These are phyloP conservation scores for Zopfochytrium polystomum DNA, from an alignment of 371 early-diverging fungal genomes.

Conservation along the genomic window DNA sequence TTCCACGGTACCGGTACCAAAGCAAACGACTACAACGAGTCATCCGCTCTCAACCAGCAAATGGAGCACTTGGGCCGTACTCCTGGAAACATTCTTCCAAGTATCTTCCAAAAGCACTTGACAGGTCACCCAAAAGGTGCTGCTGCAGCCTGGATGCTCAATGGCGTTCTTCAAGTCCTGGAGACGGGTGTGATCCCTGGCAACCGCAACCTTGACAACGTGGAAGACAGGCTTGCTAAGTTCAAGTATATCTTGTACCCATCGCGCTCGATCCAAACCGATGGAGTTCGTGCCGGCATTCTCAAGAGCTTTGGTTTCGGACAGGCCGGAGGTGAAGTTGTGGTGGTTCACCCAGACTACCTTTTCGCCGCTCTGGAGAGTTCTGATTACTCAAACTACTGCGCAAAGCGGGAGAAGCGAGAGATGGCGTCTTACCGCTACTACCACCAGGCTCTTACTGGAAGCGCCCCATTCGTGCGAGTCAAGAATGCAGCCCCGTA, in stretches of 20 bases:
- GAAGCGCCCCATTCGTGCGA: conserved; percentile 75
- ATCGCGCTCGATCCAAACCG: conserved; percentile 83
- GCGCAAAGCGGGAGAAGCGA: conserved; percentile 66
- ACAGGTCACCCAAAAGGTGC: conserved; percentile 97
- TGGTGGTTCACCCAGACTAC: conserved; percentile 90
- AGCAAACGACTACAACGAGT: conserved; percentile 97
- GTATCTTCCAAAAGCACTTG: conserved; percentile 91
- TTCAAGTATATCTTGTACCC: conserved; percentile 85
- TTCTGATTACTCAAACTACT: conserved; percentile 70
- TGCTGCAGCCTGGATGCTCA: conserved; percentile 97
- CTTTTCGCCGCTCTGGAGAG: conserved; percentile 77
- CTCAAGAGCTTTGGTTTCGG: conserved; percentile 96
- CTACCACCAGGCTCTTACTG: conserved; percentile 89
- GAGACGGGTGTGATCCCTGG: conserved; percentile 90
- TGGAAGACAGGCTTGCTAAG: conserved; percentile 74
- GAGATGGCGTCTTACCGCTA: conserved; percentile 85
- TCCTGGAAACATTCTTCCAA: conserved; percentile 77
- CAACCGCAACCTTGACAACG: conserved; percentile 95
- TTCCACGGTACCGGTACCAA: conserved; percentile 97
- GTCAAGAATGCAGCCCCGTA: conserved; percentile 90
- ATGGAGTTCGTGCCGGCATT: conserved; percentile 90
- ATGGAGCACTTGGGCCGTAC: conserved; percentile 85
- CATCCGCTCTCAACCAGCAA: conserved; percentile 83
- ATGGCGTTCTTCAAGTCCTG: conserved; percentile 85
- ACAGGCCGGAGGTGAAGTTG: conserved; percentile 91